phyloP scores from a whole-genome alignment of 805 yeast species.

The Cyberlindnera euphorbiiphila region DNA sequence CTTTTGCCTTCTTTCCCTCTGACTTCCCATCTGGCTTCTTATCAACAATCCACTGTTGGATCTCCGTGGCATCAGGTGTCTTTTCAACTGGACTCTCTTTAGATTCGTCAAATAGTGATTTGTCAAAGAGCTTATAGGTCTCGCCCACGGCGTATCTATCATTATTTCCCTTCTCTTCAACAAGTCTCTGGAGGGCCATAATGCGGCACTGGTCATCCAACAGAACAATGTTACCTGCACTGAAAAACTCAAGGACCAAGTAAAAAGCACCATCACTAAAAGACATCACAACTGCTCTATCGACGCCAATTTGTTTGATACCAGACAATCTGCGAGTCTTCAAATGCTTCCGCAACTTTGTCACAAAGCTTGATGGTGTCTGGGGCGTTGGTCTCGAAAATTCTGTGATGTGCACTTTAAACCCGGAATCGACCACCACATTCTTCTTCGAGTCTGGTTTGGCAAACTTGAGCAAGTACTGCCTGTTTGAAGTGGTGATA shows the following conservation, averaged over 20 bases:
- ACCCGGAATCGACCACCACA: conserved; percentile 82
- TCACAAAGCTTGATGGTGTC: conserved; percentile 80
- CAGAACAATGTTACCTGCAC: conserved; percentile 87
- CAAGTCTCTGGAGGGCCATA: conserved; percentile 72
- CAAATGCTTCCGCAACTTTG: conserved; percentile 81
- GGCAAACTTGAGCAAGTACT: conserved; percentile 75
- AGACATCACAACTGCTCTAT: conserved; percentile 77
- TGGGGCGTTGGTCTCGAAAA: conserved; percentile 79
- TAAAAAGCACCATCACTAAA: conserved; percentile 80
- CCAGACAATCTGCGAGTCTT: conserved; percentile 73
- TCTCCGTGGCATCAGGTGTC: conserved; percentile 12
- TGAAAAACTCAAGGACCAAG: conserved; percentile 84
- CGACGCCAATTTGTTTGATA: conserved; percentile 71
- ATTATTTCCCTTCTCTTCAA: conserved; percentile 64
- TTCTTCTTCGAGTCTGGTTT: conserved; percentile 77
- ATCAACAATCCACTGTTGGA: conserved; percentile 28
- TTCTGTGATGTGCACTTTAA: conserved; percentile 71
- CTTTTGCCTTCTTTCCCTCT: conserved; percentile 38
- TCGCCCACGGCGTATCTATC: conserved; percentile 73
- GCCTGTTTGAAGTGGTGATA: conserved; percentile 64
- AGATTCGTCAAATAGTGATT: conserved; percentile 37
- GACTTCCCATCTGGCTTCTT: conserved; percentile 6
- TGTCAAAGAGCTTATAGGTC: conserved; percentile 58
- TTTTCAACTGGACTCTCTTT: conserved; percentile 9
- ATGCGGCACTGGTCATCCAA: conserved; percentile 68